Evolutionary conservation across 2,329 filamentous ascomycete species (phyloP).

Genomic region (Nakataea oryzae): DNA sequence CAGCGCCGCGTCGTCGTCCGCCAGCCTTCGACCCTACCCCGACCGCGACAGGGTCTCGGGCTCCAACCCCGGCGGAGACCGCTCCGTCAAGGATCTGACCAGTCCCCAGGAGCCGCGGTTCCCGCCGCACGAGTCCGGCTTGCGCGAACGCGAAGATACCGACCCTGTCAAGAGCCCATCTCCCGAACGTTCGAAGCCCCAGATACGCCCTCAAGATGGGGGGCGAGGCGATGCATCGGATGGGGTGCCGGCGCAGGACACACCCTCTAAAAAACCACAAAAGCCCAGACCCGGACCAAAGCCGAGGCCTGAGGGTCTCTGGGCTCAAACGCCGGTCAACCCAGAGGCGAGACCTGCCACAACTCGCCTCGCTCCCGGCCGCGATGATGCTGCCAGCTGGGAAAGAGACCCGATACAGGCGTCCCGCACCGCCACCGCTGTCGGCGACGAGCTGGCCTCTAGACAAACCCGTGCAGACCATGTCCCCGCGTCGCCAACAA

Average conservation of each 20-base stretch:
- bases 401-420: too few species aligned
- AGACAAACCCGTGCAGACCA: not conserved
- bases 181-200: constrained; percentile 1
- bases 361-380: too few species aligned
- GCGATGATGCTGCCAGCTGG: not conserved
- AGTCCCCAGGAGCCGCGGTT: not conserved
- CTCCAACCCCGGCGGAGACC: not conserved
- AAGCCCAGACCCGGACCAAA: constrained; percentile 16
- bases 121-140: constrained; percentile 32
- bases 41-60: not conserved
- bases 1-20: constrained; percentile 12
- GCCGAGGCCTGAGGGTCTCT: constrained; percentile 11
- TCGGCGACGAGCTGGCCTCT: too few species aligned
- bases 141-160: constrained; percentile 9
- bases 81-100: not conserved
- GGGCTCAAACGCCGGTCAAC: not conserved
- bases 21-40: constrained; percentile 13
- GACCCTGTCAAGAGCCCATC: constrained; percentile 23
- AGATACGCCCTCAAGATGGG: not conserved
- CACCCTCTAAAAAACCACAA: not conserved
- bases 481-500: not conserved
- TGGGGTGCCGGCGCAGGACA: not conserved
- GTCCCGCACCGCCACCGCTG: not conserved
- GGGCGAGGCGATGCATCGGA: not conserved
- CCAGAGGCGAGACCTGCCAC: too few species aligned